Evolutionary conservation across 2,329 filamentous ascomycete genomes (phyloP).

Genomic region (Neonectria coccinea): DNA sequence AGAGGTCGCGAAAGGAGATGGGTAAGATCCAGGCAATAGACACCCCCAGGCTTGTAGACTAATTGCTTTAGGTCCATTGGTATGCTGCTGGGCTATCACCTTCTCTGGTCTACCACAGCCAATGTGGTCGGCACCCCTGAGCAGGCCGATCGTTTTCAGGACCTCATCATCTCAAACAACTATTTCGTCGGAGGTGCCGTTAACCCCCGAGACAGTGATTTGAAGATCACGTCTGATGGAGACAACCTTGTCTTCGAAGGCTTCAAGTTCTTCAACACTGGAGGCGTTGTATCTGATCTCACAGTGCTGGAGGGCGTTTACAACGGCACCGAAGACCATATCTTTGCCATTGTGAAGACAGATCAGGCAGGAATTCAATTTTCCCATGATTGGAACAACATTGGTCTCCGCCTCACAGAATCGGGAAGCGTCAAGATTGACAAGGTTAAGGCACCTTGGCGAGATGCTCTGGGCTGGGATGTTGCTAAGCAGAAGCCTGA

Average conservation of each 20-base stretch:
- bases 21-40: constrained; percentile 49
- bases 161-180: constrained; percentile 72
- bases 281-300: constrained; percentile 73
- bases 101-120: constrained; percentile 73
- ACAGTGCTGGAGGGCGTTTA: constrained; percentile 73
- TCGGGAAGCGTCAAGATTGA: constrained; percentile 72
- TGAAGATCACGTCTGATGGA: constrained; percentile 66
- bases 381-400: constrained; percentile 73
- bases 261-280: constrained; percentile 75
- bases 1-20: constrained; percentile 73
- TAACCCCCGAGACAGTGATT: constrained; percentile 72
- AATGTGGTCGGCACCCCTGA: constrained; percentile 70
- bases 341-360: constrained; percentile 71
- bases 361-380: constrained; percentile 68
- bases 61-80: constrained; percentile 63
- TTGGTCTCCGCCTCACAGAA: constrained; percentile 71
- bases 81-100: constrained; percentile 74
- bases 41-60: background rate
- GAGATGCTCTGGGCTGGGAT: constrained; percentile 72
- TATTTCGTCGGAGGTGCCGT: constrained; percentile 75
- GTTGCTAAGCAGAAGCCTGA: constrained; percentile 61
- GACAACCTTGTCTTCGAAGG: constrained; percentile 70
- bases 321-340: constrained; percentile 69
- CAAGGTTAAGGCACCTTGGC: constrained; percentile 68
- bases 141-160: constrained; percentile 68